Base-by-base conservation (phyloP, 495 filamentous ascomycete genomes). In the Hypoxylon rickii region DNA sequence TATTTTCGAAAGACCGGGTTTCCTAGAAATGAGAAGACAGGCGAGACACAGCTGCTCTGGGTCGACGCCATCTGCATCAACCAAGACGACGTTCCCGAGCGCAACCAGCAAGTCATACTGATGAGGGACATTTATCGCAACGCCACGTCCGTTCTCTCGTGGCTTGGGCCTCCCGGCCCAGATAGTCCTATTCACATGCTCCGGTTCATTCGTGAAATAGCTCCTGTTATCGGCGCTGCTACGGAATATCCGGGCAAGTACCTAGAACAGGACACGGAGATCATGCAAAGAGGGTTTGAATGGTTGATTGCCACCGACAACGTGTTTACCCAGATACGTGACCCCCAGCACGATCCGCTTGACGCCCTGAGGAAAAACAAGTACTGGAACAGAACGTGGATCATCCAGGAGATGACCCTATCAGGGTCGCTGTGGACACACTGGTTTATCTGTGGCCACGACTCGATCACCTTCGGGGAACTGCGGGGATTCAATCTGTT, bases 51-150 rank as follows among this genome's bases (percentile, higher is more conserved):
- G 5, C 12, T 2, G 10, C 13, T 44, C 1, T 44, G 42, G 42
- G 40, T 29, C 13, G 45, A n/a, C n/a, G n/a, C n/a, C n/a, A n/a
- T n/a, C n/a, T n/a, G n/a, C n/a, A n/a, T n/a, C n/a, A n/a, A n/a
- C 19, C 42, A 44, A 15, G 8, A 44, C 13, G 42, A 44, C 19
- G 19, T 44, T 17, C n/a, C 42, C 1, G 42, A 44, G 22, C 22
- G 26, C 3, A 44, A 44, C n/a, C 15, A 3, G 1, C 42, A 44
- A 13, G 42, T 44, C 4, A 57, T 87, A 83, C 19, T 67, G 48
- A 44, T 44, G 42, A 16, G 13, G 36, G 43, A 87, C 89, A 90
- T 38, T 1, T 48, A 38, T n/a, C 12, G 6, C 19, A 39, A 26
- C 3, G 29, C 45, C 58, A 84, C 15, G 2, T 44, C 22, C 1